Evolutionary conservation across 208 protist genomes (phyloP), one percentile per base, ranked within the genome.

Genomic region (Hexamita inflata): DNA sequence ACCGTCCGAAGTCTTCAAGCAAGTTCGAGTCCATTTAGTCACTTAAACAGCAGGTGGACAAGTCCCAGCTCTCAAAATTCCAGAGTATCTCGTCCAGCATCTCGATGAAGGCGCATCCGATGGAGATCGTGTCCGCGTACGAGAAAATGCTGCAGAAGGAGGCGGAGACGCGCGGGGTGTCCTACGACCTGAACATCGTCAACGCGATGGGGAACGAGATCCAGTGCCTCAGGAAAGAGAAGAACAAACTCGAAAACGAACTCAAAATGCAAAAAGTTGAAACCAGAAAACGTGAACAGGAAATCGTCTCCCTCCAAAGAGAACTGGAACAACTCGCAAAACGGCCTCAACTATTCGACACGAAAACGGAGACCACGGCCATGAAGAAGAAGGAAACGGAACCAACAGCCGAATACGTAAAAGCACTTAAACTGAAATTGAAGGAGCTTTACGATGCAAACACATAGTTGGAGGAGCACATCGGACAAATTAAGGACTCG

Each of bases 391-490:
- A 66, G 60, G 60, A 66, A 15, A 40, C 26, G 15, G 60, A 15
- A 24, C 60, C 60, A 30, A 66, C 60, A n/a, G 34, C 34, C 24
- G 60, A 66, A 13, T 66, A 66, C 60, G 60, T 66, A n/a, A 66
- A 66, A 30, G 34, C 15, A 15, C 60, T 66, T 24, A 66, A 66
- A 34, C 60, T 38, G 15, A 66, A 66, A 30, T 24, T 66, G 26
- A 66, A 66, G 34, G 60, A 66, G 30, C 34, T 38, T 38, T 66
- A 66, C 34, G 60, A 38, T 38, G 34, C 24, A 66, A 66, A 66
- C 60, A 15, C 15, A 38, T 15, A 66, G 19, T 30, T 66, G 26
- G 24, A 38, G 13, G 34, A 34, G 24, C 34, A 38, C 30, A 66
- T 66, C 60, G 60, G 34, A 13, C 15, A 30, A 66, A 15, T 66